A percentile compares a stretch with the other conserved stretches of the same genome.
These are phyloP conservation scores for Colletotrichum lentis DNA, from an alignment of 2,329 filamentous ascomycete genomes.

Conservation along the genomic window DNA sequence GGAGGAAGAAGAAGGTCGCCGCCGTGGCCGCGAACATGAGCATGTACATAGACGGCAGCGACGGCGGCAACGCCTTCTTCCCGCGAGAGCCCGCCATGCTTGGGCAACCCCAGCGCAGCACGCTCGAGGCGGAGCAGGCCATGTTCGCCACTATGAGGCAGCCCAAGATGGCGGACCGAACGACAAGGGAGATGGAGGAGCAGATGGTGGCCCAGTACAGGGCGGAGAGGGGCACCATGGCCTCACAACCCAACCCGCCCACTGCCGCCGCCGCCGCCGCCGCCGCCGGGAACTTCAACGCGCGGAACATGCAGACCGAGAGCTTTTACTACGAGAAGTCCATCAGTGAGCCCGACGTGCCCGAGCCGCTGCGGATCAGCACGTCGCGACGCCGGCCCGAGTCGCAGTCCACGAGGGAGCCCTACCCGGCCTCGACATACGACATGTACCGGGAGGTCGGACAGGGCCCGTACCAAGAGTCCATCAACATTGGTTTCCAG, in stretches of 20 bases:
- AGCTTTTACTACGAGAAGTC: constrained; percentile 34
- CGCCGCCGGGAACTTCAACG: not conserved
- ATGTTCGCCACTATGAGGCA: constrained; percentile 26
- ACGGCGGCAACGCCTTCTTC: not conserved
- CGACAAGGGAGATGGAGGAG: constrained; percentile 31
- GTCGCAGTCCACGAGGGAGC: not conserved
- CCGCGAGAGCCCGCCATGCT: constrained; percentile 17
- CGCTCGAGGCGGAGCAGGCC: constrained; percentile 22
- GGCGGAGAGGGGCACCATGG: not conserved
- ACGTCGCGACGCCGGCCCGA: not conserved
- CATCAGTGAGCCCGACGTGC: constrained; percentile 17
- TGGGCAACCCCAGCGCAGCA: constrained; percentile 18
- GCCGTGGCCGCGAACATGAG: constrained; percentile 27
- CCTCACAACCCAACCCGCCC: not conserved
- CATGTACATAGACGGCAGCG: constrained; percentile 2
- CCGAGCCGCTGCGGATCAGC: constrained; percentile 20
- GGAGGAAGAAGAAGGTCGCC: constrained; percentile 28
- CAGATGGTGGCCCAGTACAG: constrained; percentile 30
- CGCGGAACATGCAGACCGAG: not conserved
- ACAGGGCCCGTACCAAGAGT: constrained; percentile 30
- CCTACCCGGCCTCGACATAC: constrained; percentile 27
- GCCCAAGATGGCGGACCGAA: constrained; percentile 27
- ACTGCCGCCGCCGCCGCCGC: not conserved
- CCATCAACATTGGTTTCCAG: constrained; percentile 31
- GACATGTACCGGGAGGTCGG: constrained; percentile 28